These are phyloP conservation scores for Fagopyrum tataricum DNA, from an alignment of 148 eudicot species.

Conservation along the genomic window DNA sequence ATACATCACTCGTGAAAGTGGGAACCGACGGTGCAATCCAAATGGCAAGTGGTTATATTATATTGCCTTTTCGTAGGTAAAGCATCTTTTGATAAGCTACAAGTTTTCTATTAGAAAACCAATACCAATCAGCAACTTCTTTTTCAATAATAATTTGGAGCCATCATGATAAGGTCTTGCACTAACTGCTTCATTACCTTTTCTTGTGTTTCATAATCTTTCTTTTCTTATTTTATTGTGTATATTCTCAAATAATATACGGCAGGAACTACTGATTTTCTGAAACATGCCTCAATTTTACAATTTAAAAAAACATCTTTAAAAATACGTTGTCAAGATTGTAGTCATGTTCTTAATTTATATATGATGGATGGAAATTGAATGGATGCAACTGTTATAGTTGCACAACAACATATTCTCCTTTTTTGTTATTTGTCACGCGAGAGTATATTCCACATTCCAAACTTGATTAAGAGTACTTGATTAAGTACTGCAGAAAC, in stretches of 20 bases:
- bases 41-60: background rate
- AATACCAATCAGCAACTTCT: background rate
- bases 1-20: background rate
- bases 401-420: background rate
- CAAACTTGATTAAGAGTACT: background rate
- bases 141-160: background rate
- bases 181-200: background rate
- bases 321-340: too few species aligned
- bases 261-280: too few species aligned
- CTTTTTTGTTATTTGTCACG: background rate
- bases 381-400: background rate
- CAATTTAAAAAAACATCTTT: too few species aligned
- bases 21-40: conserved; percentile 9
- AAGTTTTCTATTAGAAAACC: background rate
- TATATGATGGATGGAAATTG: background rate
- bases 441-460: background rate
- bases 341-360: too few species aligned
- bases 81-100: background rate
- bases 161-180: background rate
- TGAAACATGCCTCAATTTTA: too few species aligned
- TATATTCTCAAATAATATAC: background rate
- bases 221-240: background rate
- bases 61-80: background rate
- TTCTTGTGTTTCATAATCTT: background rate
- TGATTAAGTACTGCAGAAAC: background rate